Base-by-base conservation (phyloP, 78 protist genomes). In the Dictyostelium purpureum region DNA sequence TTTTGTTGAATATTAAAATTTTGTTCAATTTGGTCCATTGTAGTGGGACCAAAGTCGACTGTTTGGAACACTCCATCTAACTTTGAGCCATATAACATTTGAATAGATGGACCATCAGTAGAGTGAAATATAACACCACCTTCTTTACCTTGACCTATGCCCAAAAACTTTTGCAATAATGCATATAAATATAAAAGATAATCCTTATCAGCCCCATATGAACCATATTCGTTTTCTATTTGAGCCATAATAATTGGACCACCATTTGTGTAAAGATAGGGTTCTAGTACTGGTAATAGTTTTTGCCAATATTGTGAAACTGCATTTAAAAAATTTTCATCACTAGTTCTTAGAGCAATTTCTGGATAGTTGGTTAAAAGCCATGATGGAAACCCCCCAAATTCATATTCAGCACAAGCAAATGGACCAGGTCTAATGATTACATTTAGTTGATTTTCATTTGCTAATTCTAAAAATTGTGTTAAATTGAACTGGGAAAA, bases 141-240 rank as follows among this genome's bases (percentile, higher is more conserved):
- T 0, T 28, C 78, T 9, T 67, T 59, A 1, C 89, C 89, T 31
- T 37, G 31, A 49, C 52, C 45, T 11, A 9, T 18, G 7, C 94
- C 94, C 31, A 77, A 59, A 54, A 26, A 59, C 19, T 88, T 79
- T 24, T 42, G 49, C 4, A 65, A 66, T 38, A 71, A 6, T 0
- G 18, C 11, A 18, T 42, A 40, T 21, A 88, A 71, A 10, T 12
- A 24, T 26, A 80, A 54, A 14, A 95, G 43, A 51, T 89, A 71
- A 42, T 38, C 4, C 12, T 37, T 43, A 69, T 95, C 97, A 21
- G 85, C 63, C 1, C 97, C 96, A 49, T 87, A 95, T 24, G 57
- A 33, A 61, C 93, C 97, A 37, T 63, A 95, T 38, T 95, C 97
- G 63, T 95, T 95, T 24, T 95, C 97, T 0, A 95, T 79, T 59